Base-by-base conservation (phyloP, 345 rosid species). In the Acer yangbiense region DNA sequence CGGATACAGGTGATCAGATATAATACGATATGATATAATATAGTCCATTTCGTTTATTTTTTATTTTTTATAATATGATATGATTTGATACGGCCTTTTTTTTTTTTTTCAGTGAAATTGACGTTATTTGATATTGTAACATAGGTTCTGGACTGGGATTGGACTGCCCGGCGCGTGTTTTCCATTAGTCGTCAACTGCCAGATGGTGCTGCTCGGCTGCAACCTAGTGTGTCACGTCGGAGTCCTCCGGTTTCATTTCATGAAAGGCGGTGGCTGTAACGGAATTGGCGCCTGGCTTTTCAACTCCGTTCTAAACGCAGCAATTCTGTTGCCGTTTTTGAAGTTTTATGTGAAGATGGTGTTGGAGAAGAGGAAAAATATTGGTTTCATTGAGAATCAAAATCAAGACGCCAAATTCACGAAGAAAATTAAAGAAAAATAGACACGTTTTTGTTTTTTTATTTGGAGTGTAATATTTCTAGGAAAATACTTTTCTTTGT, bases 281-380 rank as follows among this genome's bases (percentile, higher is more conserved):
- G 97, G 97, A 9, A 92, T 92, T 4, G 92, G 97, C 7, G 97
- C 92, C 7, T 92, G 97, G 97, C 68, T 76, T 55, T 89, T 89
- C 62, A 90, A 90, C 79, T 89, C 93, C 3, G 86, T 89, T 25
- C 71, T 90, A 23, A 90, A 92, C 46, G 88, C 87, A 8, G 86
- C 86, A 4, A 87, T 86, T 71, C 73, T 88, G 88, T 79, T 90
- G n/a, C 80, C 87, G 69, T 89, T 90, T 76, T 69, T 92, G 62
- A 89, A 89, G 69, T 92, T 89, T 71, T 87, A 89, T 50, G 75
- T 90, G 67, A 86, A 80, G 79, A 84, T 80, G 77, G 54, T 78
- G 64, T 48, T 76, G 54, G 68, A 60, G 50, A 58, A 61, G 25
- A 66, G 54, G 63, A 52, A 72, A 43, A 68, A 25, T 14, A 32